Evolutionary conservation across 768 basidiomycete species (phyloP).

Genomic region (Russula sp.): DNA sequence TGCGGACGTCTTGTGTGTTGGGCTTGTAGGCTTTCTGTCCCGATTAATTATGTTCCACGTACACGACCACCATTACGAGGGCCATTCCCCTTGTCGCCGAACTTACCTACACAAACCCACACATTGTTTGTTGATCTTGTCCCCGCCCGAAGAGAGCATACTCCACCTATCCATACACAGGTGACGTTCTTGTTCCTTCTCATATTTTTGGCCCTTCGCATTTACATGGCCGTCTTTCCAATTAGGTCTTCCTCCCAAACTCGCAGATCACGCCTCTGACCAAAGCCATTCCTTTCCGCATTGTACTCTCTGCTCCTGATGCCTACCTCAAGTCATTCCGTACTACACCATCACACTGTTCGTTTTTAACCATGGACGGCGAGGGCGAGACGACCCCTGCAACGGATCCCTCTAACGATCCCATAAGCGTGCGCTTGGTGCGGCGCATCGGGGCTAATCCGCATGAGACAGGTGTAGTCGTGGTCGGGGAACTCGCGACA

Average conservation of each 20-base stretch:
- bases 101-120: neutral
- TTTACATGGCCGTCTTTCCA: neutral
- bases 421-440: conserved; percentile 16
- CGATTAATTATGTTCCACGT: conserved; percentile 18
- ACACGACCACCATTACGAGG: conserved; percentile 21
- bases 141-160: neutral
- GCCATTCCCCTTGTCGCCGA: conserved; percentile 7
- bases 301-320: conserved; percentile 23
- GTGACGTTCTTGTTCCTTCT: conserved; percentile 4
- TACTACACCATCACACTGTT: neutral
- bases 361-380: conserved; percentile 17
- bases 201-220: neutral
- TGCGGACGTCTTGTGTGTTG: neutral
- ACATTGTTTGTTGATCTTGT: conserved; percentile 22
- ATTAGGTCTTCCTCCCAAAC: conserved; percentile 25
- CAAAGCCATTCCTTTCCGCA: conserved; percentile 18
- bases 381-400: too few relatives aligned
- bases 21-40: conserved; percentile 18
- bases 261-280: conserved; percentile 23
- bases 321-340: conserved; percentile 22
- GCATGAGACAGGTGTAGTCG: conserved; percentile 23
- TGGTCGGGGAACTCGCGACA: conserved; percentile 9
- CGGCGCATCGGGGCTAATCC: conserved; percentile 20
- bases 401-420: neutral
- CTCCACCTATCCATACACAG: conserved; percentile 21